Base-by-base conservation (phyloP, 495 filamentous ascomycete species). In the Talaromyces liani region DNA sequence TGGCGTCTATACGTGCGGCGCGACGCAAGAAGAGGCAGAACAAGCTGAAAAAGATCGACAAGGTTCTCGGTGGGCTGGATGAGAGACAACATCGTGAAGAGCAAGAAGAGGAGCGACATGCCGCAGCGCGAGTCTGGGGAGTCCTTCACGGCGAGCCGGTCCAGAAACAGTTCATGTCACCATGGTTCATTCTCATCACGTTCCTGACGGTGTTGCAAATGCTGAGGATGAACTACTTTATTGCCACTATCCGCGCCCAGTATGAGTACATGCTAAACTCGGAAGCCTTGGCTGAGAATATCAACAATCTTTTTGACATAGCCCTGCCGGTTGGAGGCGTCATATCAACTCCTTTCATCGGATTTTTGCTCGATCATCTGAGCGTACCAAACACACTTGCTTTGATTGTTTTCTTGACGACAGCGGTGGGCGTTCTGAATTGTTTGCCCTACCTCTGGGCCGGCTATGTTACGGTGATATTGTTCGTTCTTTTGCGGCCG, bases 221-320 rank as follows among this genome's bases (percentile, higher is more conserved):
- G 93, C 91, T 88, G 1, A 85, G 93, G n/a, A 97, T 97, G 72
- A 98, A 98, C 77, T 98, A 91, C 80, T 98, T 98, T 68, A 91
- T 98, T 39, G 92, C 94, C 2, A 94, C 94, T 3, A 85, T 98
- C 64, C 86, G 88, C 22, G 79, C 86, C 6, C 94, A 98, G 72
- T 97, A 97, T 75, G 82, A 85, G 45, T 86, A 85, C 68, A 80
- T 98, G 14, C 82, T 98, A 12, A 73, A 74, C 31, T 82, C 81
- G 6, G 73, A 75, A 56, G 67, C 71, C 0, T 77, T 80, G 47
- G 91, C 92, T 0, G 78, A 85, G 8, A 71, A 81, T 45, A 78
- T 97, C 69, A 97, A 97, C 75, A 76, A 85, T 39, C 85, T 91
- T 72, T 97, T 98, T 74, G 93, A 97, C 71, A 75, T 95, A 41